Evolutionary conservation across 441 rosid genomes (phyloP), one percentile per base, ranked within the genome.

Genomic region (Breynia disticha): DNA sequence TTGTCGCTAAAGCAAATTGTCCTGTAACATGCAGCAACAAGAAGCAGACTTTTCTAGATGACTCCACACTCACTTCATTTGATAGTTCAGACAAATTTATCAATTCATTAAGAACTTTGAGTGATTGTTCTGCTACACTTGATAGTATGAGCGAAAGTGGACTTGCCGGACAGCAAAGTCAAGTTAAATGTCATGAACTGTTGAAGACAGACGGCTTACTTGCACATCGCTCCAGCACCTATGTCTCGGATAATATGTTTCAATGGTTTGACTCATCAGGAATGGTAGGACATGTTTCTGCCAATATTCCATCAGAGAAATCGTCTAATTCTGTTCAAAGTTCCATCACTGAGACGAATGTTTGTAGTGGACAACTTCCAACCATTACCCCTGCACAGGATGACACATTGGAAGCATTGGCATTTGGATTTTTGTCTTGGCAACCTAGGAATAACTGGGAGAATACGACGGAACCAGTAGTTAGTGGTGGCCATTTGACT

Each of bases 211-310:
- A 64, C 47, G 80, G 72, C 63, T 72, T 70, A 52, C 50, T 67
- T 7, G 45, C 69, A 16, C 76, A 79, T 62, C 56, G 73, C 56
- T 77, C 84, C 52, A 65, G 63, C 68, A 73, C 76, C 56, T 67
- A 60, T 62, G 50, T 61, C 53, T 28, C 66, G 46, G 89, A 83
- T 54, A 77, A 80, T 71, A 69, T 78, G 16, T 73, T 75, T 60
- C 72, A 78, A 69, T 73, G 76, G 68, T 77, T 82, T 57, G 62
- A 62, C 52, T 74, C 77, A 51, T 69, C 83, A 22, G 75, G 35
- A 28, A 38, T 59, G 39, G 52, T 65, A 17, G 63, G 55, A 18
- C 59, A 76, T 64, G 41, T 20, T 22, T 11, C 57, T 44, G 16
- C 39, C 12, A 54, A 72, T 56, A 47, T 35, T 67, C 72, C 73